Evolutionary conservation across 2,329 filamentous ascomycete genomes (phyloP), one percentile per base, ranked within the genome.

Genomic region (Akanthomyces uredinophilus): DNA sequence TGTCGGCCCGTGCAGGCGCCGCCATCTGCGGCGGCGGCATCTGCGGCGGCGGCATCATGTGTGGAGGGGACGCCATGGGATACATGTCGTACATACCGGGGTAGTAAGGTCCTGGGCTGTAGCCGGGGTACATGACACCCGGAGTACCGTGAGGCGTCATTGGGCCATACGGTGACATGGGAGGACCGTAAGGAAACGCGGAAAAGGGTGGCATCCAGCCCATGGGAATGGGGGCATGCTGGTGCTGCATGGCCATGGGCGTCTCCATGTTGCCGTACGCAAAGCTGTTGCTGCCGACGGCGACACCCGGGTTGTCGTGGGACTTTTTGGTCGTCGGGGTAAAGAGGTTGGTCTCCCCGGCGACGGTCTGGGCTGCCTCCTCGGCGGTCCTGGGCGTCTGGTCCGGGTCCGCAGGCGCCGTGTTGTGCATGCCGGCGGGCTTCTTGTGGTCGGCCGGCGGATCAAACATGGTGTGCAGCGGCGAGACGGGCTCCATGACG

Each of bases 51-150:
- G 67, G 64, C 65, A 69, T 65, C 66, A 69, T 65, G 16, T 65
- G 66, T 18, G 65, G 52, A 7, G 66, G 66, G 3, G 66, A 66
- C 14, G 65, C 27, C 50, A 67, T 58, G 44, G 53, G 20, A 32
- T 51, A 62, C 53, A 68, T 62, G 41, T 66, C 66, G 22, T 61
- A 66, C 64, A 67, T 65, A 29, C 67, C 64, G 18, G 64, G 58
- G 29, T 67, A 67, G 49, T 64, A 64, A 1, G 59, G 65, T 49
- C 58, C 60, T 10, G 64, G 66, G 64, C 65, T 65, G 53, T 68
- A 70, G n/a, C 64, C 63, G 22, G 64, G 52, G 53, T 69, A 70
- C 52, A 70, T 60, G 10, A 68, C 20, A 18, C 61, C 64, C 8
- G 64, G 63, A 6, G 51, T 66, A 16, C 61, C 50, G 22, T 68